Evolutionary conservation across 2,329 filamentous ascomycete genomes (phyloP).

Genomic region (Neofusicoccum ribis): DNA sequence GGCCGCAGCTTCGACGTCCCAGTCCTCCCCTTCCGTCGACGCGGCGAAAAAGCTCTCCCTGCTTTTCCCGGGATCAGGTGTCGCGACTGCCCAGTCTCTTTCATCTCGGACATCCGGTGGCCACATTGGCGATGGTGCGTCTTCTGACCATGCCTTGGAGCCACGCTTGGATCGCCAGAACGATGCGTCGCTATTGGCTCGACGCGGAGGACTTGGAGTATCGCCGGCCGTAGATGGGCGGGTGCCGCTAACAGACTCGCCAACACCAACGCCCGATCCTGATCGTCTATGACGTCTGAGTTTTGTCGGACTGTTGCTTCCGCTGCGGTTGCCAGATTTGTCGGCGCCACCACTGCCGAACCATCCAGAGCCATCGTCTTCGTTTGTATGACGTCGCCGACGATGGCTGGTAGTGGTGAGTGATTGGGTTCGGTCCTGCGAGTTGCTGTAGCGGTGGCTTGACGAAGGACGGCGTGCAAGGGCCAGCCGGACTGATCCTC

Average conservation of each 20-base stretch:
- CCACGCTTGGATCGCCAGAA: constrained; percentile 44
- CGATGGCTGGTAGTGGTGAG: constrained; percentile 7
- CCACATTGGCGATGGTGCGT: constrained; percentile 45
- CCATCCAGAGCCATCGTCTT: constrained; percentile 16
- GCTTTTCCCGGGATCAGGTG: constrained; percentile 6
- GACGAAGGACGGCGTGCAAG: constrained; percentile 28
- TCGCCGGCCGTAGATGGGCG: constrained; percentile 1
- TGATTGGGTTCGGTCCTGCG: constrained; percentile 13
- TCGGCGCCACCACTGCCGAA: constrained; percentile 6
- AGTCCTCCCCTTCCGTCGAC: constrained; percentile 40
- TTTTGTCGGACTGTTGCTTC: constrained; percentile 8
- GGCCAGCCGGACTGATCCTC: constrained; percentile 37
- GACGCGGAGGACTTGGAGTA: constrained; percentile 32
- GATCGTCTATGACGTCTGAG: constrained; percentile 8
- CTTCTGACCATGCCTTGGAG: constrained; percentile 43
- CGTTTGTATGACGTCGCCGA: constrained; percentile 3
- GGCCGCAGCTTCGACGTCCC: constrained; percentile 53
- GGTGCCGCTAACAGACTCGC: not conserved
- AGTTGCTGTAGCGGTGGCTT: constrained; percentile 7
- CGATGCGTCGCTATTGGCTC: constrained; percentile 47
- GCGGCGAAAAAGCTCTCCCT: constrained; percentile 23
- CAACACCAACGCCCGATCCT: constrained; percentile 3
- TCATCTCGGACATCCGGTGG: constrained; percentile 29
- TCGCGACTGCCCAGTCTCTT: constrained; percentile 33
- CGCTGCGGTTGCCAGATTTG: not conserved